Base-by-base conservation (phyloP, 345 rosid species). In the Euphorbia lathyris region DNA sequence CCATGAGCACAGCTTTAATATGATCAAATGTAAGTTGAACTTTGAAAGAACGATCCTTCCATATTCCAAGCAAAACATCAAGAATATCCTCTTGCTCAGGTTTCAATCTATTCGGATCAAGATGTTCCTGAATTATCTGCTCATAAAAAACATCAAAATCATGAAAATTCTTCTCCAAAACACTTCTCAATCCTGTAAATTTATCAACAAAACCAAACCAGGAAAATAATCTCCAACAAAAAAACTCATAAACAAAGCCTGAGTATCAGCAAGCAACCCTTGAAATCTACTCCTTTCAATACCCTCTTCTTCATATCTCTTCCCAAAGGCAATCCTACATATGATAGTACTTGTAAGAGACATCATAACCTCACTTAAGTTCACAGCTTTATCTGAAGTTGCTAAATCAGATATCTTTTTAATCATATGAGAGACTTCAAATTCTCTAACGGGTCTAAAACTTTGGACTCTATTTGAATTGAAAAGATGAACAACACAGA, bases 1-100 rank as follows among this genome's bases (percentile, higher is more conserved):
- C 92, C 82, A 77, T 82, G 58, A 90, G 82, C 13, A 81, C 34
- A 32, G 77, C 89, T 81, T 87, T 86, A 80, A 86, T 75, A 60
- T 84, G 84, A 55, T 85, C 87, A 12, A 55, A 32, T 2, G 80
- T 79, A 40, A 87, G 71, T 27, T 83, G 52, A 51, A 50, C 20
- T 60, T 56, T 57, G 34, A 63, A 36, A 3, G 64, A 72, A 51
- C 75, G 72, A 42, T 79, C 71, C 74, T 69, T 77, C 58, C 61
- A 55, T 23, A 78, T 20, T 66, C 73, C 62, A 61, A 82, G 71
- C 57, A 84, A 78, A 29, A 83, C 67, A 58, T 69, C 72, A 25
- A 74, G 27, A 19, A 63, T 68, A 13, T 40, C 73, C 45, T 82
- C 86, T 1, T 42, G 73, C 29, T 38, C 80, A 45, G 68, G 65